Conservation (phyloP, 2,329 filamentous ascomycete genomes). For the Chaetomium globosum region DNA sequence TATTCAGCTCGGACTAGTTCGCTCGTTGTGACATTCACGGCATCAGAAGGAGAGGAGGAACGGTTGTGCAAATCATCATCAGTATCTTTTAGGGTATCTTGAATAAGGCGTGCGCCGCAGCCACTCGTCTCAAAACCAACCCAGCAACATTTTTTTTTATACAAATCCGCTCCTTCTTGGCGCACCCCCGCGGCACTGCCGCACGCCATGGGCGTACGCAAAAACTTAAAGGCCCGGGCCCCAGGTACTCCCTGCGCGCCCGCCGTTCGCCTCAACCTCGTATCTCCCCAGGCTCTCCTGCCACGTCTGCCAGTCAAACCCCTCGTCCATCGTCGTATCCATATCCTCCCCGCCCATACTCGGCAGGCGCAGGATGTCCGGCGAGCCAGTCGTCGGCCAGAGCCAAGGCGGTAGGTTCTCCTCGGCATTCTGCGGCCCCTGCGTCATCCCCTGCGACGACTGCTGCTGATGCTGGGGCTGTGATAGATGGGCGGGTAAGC, state of each 20-base stretch:
- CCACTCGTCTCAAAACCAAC: not conserved
- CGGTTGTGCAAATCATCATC: not conserved
- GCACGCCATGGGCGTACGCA: not conserved
- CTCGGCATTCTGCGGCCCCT: constrained; percentile 42
- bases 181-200: too few relatives aligned
- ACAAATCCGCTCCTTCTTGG: not conserved
- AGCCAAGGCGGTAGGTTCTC: constrained; percentile 58
- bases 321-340: constrained; percentile 45
- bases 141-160: not conserved
- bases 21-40: not conserved
- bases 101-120: not conserved
- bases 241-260: constrained; percentile 30
- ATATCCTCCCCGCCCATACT: constrained; percentile 36
- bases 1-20: not conserved
- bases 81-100: not conserved
- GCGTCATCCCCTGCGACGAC: constrained; percentile 8
- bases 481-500: not conserved
- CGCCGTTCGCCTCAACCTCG: constrained; percentile 39
- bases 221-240: constrained; percentile 23
- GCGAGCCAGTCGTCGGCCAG: constrained; percentile 48
- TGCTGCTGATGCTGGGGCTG: constrained; percentile 21
- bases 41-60: too few relatives aligned
- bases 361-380: constrained; percentile 30
- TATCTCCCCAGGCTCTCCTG: constrained; percentile 42
- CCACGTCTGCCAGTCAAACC: constrained; percentile 46